Percentiles rank a stretch among this genome's conserved stretches.
Evolutionary conservation across 192 early-diverging fungal genomes (phyloP).

Genomic region (Chytriomyces hyalinus): DNA sequence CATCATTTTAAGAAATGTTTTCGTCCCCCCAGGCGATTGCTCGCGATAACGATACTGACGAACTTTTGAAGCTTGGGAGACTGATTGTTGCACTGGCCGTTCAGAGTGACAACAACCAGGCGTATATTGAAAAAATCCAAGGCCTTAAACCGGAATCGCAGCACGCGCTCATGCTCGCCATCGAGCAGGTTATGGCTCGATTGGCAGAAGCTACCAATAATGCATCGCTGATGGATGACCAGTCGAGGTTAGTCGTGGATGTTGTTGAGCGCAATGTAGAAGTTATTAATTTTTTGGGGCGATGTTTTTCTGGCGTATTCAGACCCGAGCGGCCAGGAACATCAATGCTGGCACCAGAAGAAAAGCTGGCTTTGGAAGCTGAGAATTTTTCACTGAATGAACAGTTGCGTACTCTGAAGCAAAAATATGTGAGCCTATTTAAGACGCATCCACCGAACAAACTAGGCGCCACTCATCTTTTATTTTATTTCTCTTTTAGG

Average conservation of each 20-base stretch:
- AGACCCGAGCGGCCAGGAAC: slow-evolving; percentile 1
- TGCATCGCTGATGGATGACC: background rate
- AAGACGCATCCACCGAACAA: background rate
- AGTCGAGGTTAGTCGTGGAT: background rate
- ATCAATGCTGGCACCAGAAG: slow-evolving; percentile 5
- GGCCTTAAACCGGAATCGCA: slow-evolving; percentile 72
- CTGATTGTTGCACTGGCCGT: slow-evolving; percentile 87
- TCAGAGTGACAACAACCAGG: slow-evolving; percentile 81
- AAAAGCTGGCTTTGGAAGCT: slow-evolving; percentile 34
- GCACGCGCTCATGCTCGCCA: slow-evolving; percentile 85
- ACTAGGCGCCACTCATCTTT: background rate
- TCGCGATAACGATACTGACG: slow-evolving; percentile 72
- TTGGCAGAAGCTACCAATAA: slow-evolving; percentile 11
- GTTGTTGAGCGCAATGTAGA: too few species aligned
- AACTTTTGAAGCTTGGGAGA: slow-evolving; percentile 80
- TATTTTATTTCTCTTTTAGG: slow-evolving; percentile 49
- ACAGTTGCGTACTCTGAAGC: slow-evolving; percentile 33
- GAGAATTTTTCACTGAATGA: slow-evolving; percentile 34
- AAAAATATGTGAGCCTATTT: slow-evolving; percentile 39
- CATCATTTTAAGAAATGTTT: too few species aligned
- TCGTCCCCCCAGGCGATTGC: slow-evolving; percentile 63
- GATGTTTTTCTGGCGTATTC: background rate
- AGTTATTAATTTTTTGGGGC: too few species aligned
- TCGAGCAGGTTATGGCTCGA: slow-evolving; percentile 72
- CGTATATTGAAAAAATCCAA: slow-evolving; percentile 86